phyloP scores from a whole-genome alignment of 306 rosid species.

The Cicer arietinum region DNA sequence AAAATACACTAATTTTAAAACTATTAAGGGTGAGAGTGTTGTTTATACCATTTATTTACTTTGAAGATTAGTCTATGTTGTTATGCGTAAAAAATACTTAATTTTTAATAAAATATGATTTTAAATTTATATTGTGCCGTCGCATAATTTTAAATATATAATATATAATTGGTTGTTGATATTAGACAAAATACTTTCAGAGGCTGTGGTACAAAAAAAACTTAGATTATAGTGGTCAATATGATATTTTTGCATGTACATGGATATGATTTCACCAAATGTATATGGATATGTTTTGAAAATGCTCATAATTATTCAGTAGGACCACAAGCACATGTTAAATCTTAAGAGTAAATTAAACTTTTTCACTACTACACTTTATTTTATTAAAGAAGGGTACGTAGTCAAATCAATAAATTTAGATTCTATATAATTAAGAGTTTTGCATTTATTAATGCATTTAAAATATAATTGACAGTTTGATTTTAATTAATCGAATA shows the following conservation, averaged over 20 bases:
- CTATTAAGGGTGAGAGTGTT: neutral
- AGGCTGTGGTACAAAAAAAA: conserved; percentile 25
- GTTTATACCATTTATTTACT: neutral
- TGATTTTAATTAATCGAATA: no score
- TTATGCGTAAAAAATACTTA: neutral
- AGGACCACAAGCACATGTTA: conserved; percentile 47
- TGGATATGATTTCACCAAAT: conserved; percentile 18
- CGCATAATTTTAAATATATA: conserved; percentile 5
- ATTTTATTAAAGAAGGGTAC: conserved; percentile 45
- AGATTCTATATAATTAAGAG: no score
- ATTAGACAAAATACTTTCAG: conserved; percentile 39
- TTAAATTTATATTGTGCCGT: conserved; percentile 25
- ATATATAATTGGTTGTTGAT: neutral
- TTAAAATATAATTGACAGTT: no score
- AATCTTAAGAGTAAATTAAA: conserved; percentile 52
- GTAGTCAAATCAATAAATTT: conserved; percentile 40
- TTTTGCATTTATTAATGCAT: no score
- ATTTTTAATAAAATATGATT: neutral
- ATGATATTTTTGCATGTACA: neutral
- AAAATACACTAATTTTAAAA: neutral
- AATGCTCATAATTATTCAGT: neutral
- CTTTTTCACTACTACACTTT: conserved; percentile 37
- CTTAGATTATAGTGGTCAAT: conserved; percentile 16
- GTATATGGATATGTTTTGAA: neutral
- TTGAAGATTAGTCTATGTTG: neutral